Evolutionary conservation across 768 basidiomycete species (phyloP), one percentile per base, ranked within the genome.

Genomic region (Mycena sanguinolenta): DNA sequence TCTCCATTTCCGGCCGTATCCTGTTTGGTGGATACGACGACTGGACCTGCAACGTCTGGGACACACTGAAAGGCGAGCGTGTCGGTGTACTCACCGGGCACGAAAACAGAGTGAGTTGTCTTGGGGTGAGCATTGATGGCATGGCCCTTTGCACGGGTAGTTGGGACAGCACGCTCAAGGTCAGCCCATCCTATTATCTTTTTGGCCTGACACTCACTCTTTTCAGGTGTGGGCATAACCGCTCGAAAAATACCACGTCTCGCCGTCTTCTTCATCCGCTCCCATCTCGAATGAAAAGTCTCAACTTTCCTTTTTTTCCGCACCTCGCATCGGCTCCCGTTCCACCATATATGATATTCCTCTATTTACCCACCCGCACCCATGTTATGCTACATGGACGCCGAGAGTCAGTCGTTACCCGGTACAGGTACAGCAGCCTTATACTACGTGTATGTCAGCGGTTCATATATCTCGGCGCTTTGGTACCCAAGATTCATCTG

Each of bases 11-110:
- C 30, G 97, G 97, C 42, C 94, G 97, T 69, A 95, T 99, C 75
- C 87, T 99, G 44, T 99, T 99, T 75, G 97, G 98, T 73, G 97
- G 97, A 49, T 99, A 99, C 79, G 97, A 99, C 81, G 97, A 99
- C 79, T 99, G 98, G 95, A 99, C 98, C 74, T 97, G 96, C 86
- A 99, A 99, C 79, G 97, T 99, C 60, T 99, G 97, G 97, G 97
- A 99, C 80, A 98, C 97, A 32, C 87, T 99, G 77, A 98, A 97
- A 82, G 98, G 98, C 64, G 97, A 99, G 81, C 94, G 97, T 65
- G 96, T 99, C 46, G 97, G 97, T 66, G 98, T 99, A 61, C 83
- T 99, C 70, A 95, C 96, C 42, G 97, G 98, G 21, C 97, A 99
- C 77, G 97, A 99, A 87, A 99, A 99, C 86, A 87, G 97, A 73